Base-by-base conservation (phyloP, 371 early-diverging fungal genomes). In the Mucor circinelloides region DNA sequence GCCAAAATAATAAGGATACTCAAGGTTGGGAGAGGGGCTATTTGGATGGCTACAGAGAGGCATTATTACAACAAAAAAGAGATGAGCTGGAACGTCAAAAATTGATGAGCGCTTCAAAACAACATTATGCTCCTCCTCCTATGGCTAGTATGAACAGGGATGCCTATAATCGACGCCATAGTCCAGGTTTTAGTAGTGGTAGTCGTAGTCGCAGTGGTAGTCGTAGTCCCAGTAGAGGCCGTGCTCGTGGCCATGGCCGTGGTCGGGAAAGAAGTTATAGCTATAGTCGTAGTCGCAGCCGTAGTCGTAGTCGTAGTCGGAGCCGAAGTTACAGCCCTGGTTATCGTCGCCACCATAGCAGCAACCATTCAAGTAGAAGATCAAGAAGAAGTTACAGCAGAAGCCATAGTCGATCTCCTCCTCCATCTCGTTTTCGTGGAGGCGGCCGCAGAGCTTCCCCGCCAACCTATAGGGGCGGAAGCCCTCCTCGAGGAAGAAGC, bases 1-100 rank as follows among this genome's bases (percentile, higher is more conserved):
- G 28, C 10, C 21, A 58, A 13, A 31, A 9, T 4, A 66, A 70
- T 15, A 59, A 80, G 2, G 86, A 83, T 69, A 66, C 80, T 19
- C 85, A 89, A 52, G 89, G 89, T 13, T 89, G 89, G 89, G 85
- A 87, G 46, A 75, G 75, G 3, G 85, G 85, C 8, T 81, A 78
- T 60, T 55, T 89, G 46, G 82, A 87, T 62, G 60, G 63, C 2
- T 79, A 80, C 64, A 76, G 68, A 52, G 66, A 73, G 12, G 52
- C 67, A 2, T 40, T 68, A 23, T 19, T 30, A 9, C 68, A 70
- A 38, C 61, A 56, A n/a, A 70, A 46, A 50, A 12, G 59, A 19
- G 67, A 50, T 23, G 9, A 7, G 7, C 8, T 56, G 32, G 56
- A 56, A 19, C 56, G 56, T 19, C 56, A 32, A 6, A 28, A 56